Conservation (phyloP, 352 stramenopile species). For the Aphanomyces cochlioides region DNA sequence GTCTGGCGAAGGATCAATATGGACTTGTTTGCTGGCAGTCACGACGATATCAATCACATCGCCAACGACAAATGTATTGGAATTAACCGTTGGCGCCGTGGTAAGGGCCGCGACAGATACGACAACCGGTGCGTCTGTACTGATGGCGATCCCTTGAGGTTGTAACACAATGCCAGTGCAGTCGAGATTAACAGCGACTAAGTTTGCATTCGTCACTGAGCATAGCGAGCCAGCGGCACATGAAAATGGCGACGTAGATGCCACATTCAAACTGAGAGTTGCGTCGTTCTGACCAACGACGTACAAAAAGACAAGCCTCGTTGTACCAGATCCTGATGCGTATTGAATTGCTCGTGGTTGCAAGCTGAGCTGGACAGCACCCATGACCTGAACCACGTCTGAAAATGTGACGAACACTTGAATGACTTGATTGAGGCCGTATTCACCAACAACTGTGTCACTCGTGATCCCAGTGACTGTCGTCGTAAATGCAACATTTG, state of each 20-base stretch:
- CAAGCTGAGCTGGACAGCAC: slow-evolving; percentile 50
- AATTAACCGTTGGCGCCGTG: slow-evolving; percentile 49
- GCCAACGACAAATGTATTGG: slow-evolving; percentile 64
- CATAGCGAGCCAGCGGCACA: slow-evolving; percentile 1
- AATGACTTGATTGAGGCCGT: slow-evolving; percentile 72
- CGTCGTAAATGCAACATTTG: slow-evolving; percentile 40
- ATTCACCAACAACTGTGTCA: slow-evolving; percentile 49
- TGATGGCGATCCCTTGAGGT: slow-evolving; percentile 53
- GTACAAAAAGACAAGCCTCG: slow-evolving; percentile 60
- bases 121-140: slow-evolving; percentile 53
- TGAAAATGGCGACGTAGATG: slow-evolving; percentile 34
- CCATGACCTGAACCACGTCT: slow-evolving; percentile 63
- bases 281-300: slow-evolving; percentile 54
- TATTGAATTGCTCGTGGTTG: slow-evolving; percentile 64
- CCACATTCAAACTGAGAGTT: slow-evolving; percentile 48
- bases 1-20: slow-evolving; percentile 68
- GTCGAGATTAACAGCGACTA: slow-evolving; percentile 37
- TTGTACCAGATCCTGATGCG: slow-evolving; percentile 48
- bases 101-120: slow-evolving; percentile 63
- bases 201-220: slow-evolving; percentile 74
- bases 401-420: slow-evolving; percentile 64
- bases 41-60: slow-evolving; percentile 77
- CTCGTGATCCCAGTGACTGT: slow-evolving; percentile 45
- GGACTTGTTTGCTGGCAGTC: slow-evolving; percentile 66
- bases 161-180: slow-evolving; percentile 43